Evolutionary conservation across 148 eudicot genomes (phyloP), one percentile per base, ranked within the genome.

Genomic region (Camellia lanceoleosa): DNA sequence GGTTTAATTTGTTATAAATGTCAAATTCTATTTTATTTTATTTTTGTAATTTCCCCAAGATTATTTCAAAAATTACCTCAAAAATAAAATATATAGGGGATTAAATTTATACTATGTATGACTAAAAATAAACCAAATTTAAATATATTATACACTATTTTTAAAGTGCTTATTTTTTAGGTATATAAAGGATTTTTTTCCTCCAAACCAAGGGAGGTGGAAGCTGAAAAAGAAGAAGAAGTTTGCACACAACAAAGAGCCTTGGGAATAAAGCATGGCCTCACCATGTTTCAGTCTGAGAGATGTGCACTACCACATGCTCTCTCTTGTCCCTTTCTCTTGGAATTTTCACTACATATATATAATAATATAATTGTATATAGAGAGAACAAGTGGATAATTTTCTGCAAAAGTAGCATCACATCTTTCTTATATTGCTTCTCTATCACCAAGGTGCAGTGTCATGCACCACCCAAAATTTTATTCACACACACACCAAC

Each of bases 291-390:
- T 65, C 19, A 47, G 30, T 69, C 18, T 68, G 54, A 68, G 70
- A 71, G 60, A 69, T 70, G 66, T 1, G 18, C 43, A 13, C 16
- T n/a, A 62, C 76, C 84, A 87, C 90, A 83, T 85, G 87, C 88
- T 79, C 68, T 82, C 83, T 83, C 74, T 85, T 81, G 90, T 87
- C 87, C 80, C 76, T 81, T 85, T 85, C 87, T 83, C 84, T 83
- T 83, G 86, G 81, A 76, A 20, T 81, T 69, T 88, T 80, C 88
- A 74, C 64, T 64, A 66, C 19, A 7, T 30, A 59, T 41, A 30
- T 30, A 30, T 1, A 30, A 30, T 30, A 30, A 30, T 30, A 30
- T 73, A 41, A 66, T 64, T 14, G 47, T 74, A 54, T 74, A 30
- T 30, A 30, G 38, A 30, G 38, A 13, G 9, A 30, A 18, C 61